Conservation (phyloP, 345 rosid genomes). For the Eucalyptus cloeziana region DNA sequence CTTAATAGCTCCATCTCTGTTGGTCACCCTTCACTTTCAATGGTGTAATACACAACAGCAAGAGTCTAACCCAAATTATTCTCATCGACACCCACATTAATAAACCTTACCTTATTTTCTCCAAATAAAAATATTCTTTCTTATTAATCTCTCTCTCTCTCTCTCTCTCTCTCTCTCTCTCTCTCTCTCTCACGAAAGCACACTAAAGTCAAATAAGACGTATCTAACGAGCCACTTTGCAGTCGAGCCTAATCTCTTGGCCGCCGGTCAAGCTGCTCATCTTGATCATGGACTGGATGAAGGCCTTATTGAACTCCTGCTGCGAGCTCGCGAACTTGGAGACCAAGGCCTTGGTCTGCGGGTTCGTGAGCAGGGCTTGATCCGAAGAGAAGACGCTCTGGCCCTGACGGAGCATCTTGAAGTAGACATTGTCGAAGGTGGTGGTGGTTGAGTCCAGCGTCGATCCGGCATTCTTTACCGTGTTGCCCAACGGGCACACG, state of each 20-base stretch:
- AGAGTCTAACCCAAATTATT: background rate
- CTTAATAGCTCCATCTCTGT: background rate
- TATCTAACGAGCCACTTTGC: conserved; percentile 27
- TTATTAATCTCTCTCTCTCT: background rate
- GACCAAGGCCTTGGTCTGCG: conserved; percentile 37
- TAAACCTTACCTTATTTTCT: background rate
- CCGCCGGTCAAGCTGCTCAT: conserved; percentile 75
- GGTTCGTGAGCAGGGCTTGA: conserved; percentile 48
- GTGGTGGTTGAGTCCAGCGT: conserved; percentile 30
- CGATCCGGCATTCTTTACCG: conserved; percentile 51
- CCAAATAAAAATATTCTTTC: conserved; percentile 2
- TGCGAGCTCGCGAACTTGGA: conserved; percentile 36
- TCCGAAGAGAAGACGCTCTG: conserved; percentile 72
- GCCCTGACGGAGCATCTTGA: conserved; percentile 59
- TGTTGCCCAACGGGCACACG: conserved; percentile 51
- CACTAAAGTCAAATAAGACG: background rate
- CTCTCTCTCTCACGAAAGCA: background rate
- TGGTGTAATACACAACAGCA: background rate
- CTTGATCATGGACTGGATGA: conserved; percentile 72
- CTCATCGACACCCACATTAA: background rate
- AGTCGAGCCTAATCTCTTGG: conserved; percentile 63
- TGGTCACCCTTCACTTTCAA: background rate
- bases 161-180: background rate
- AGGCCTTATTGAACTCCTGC: conserved; percentile 41
- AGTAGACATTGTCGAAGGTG: conserved; percentile 52